Base-by-base conservation (phyloP, 495 filamentous ascomycete genomes). In the Glutinoglossum americanum region DNA sequence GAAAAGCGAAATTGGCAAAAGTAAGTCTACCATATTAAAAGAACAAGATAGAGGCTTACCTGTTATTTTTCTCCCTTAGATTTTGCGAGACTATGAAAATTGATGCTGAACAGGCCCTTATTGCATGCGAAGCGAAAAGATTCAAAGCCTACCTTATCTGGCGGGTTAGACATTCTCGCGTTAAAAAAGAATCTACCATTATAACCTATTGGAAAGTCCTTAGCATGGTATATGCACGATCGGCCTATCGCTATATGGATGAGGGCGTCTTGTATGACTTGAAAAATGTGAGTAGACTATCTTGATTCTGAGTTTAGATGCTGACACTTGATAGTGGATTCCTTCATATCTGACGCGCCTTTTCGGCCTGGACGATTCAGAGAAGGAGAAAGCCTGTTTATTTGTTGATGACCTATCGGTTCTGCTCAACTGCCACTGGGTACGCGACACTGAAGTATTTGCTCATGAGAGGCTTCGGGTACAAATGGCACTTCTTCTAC, bases 401-500 rank as follows among this genome's bases (percentile, higher is more conserved):
- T 39, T 39, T 39, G 37, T 39, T 2, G 37, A 39, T 39, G 37
- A 39, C 15, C 13, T 39, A 15, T 39, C 37, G 5, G 37, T 39
- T 17, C 37, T 39, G 5, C 37, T 39, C 37, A 39, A 39, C 13
- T 39, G 37, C 15, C 37, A 39, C 37, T 39, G 37, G 37, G 37
- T 39, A 39, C 37, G 37, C 37, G 37, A 39, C 37, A 39, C 37
- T 11, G 37, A 39, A 17, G 13, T 39, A 39, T 39, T 39, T 39
- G 37, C 37, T 39, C 37, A 39, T 39, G 37, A 39, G 37, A 7
- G 37, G 37, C 37, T 55, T 37, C 33, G 21, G 19, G 47, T 55
- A 30, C 33, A 59, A 26, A 59, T 59, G 33, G 53, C 57, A 21
- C 49, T 59, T 41, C 57, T 59, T 51, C 49, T 59, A 54, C 57